Evolutionary conservation across 2,329 filamentous ascomycete genomes (phyloP), one percentile per base, ranked within the genome.

Genomic region (Colletotrichum kahawae): DNA sequence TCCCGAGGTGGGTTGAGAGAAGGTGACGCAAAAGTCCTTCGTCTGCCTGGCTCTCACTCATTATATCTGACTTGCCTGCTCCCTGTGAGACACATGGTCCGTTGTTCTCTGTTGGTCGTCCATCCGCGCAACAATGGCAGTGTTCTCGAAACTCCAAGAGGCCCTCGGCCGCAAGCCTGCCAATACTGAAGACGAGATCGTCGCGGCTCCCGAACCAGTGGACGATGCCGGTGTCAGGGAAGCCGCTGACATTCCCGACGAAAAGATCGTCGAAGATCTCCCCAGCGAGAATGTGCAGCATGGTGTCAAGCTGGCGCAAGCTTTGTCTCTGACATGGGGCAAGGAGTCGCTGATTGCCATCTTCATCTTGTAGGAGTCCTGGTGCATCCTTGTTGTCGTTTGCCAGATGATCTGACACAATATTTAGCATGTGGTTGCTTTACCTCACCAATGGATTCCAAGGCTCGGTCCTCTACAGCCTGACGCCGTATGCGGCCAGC

Each of bases 361-460:
- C 14, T 78, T 78, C 51, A 63, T 68, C 56, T 75, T 69, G 73
- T 78, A 71, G 10, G 76, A 48, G 6, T 27, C 9, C 7, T 7
- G 4, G 3, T 13, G 9, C n/a, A 10, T 59, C 13, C 1, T n/a
- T 5, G 8, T 51, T 18, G 18, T 12, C 4, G 31, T 4, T 5
- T 31, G 16, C 8, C 1, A 33, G n/a, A 70, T 10, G n/a, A 66
- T 16, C 18, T 21, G 2, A 6, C 21, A 3, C 2, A 16, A 8
- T 7, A 2, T 31, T 0, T 36, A 78, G 75, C 27, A 78, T 77
- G 71, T 77, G 71, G 82, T 75, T 88, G 2, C 82, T 90, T 29
- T 88, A 88, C 80, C 85, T 90, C 57, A 85, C 88, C 78, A 88
- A 90, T 60, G 87, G 86, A 7, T 84, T 90, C 64, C 85, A 88